Base-by-base conservation (phyloP, 2,329 filamentous ascomycete species). In the Claviceps cyperi region DNA sequence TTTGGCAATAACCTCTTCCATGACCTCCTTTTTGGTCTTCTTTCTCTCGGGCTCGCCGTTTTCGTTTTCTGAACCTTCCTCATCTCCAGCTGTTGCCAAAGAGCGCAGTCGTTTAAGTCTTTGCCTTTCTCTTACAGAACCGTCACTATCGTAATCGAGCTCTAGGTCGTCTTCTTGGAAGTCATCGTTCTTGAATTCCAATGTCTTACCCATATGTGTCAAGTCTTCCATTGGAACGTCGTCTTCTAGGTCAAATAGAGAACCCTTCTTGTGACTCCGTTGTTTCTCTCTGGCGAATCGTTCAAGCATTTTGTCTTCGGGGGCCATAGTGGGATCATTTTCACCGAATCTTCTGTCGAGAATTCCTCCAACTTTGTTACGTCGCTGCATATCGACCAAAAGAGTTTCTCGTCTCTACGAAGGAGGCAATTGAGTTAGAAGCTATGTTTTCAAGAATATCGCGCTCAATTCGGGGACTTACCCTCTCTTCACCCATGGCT, bases 1-100 rank as follows among this genome's bases (percentile, higher is more conserved):
- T 68, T 98, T 98, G 53, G 90, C 87, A 57, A 98, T 96, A 53
- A 98, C 77, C 66, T 98, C 94, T 60, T 95, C 85, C 87, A 97
- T 96, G 47, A 98, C 86, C 66, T 98, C 92, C 49, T 92, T 86
- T 69, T 96, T 97, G 3, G 83, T 83, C 71, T 96, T 98, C 66
- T 95, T 96, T 52, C 84, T 78, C 59, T 91, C 84, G 0, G 88
- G 89, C 54, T 82, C 70, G 19, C 73, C 73, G 37, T 74, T 73
- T 5, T 69, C 70, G 37, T 74, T 73, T 5, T 69, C 70, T 17
- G 43, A 36, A 0, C 72, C 72, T 5, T 71, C 72, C 3, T 68
- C 70, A 47, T 73, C 70, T 1, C 69, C 74, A 32, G 71, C 66
- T 21, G 68, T 60, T 28, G 63, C 63, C 24, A 71, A 57, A 35